These are phyloP conservation scores for Pseudocercospora vitis DNA, from an alignment of 2,329 filamentous ascomycete genomes.

Conservation along the genomic window DNA sequence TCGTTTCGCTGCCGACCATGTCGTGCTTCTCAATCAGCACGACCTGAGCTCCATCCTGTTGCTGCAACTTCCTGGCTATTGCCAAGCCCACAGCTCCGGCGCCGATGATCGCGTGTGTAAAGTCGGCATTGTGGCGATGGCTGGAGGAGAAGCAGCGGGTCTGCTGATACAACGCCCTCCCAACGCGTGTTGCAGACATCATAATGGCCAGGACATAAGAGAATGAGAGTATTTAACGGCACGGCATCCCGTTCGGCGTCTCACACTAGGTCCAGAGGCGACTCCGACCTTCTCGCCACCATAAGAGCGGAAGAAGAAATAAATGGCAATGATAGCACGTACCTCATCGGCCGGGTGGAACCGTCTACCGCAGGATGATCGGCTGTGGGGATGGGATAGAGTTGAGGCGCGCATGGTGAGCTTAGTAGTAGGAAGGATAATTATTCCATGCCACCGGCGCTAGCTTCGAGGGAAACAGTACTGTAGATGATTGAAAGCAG, in stretches of 20 bases:
- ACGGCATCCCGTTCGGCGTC: too few species aligned
- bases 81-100: slow-evolving; percentile 78
- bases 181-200: slow-evolving; percentile 17
- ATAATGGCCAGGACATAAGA: not conserved
- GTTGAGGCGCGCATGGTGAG: not conserved
- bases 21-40: slow-evolving; percentile 79
- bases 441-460: too few species aligned
- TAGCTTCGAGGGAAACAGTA: too few species aligned
- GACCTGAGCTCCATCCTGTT: slow-evolving; percentile 61
- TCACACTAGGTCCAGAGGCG: too few species aligned
- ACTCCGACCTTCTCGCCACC: not conserved
- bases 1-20: slow-evolving; percentile 78
- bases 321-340: not conserved
- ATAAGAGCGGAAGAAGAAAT: not conserved
- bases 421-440: not conserved
- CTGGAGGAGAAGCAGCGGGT: slow-evolving; percentile 47
- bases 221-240: too few species aligned
- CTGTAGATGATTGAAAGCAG: too few species aligned
- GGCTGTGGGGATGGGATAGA: not conserved
- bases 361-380: not conserved
- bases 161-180: slow-evolving; percentile 1
- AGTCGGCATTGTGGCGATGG: slow-evolving; percentile 51
- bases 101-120: slow-evolving; percentile 67
- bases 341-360: slow-evolving; percentile 3
- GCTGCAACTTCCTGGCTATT: slow-evolving; percentile 70